Base-by-base conservation (phyloP, 495 filamentous ascomycete species). In the Lentithecium fluviatile region DNA sequence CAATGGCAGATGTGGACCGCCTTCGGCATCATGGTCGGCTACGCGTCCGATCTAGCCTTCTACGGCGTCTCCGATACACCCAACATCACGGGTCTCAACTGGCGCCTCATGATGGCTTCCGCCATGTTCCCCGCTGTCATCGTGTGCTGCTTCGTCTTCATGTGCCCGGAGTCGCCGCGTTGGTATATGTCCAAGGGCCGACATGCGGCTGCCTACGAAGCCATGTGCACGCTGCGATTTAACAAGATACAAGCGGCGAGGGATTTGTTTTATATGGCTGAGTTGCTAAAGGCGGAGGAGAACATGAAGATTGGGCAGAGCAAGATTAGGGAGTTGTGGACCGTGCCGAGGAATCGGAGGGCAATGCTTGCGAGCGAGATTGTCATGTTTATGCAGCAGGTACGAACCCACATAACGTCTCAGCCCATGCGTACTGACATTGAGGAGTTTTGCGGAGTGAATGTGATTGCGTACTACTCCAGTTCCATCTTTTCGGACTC, bases 321-420 rank as follows among this genome's bases (percentile, higher is more conserved):
- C 58, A 87, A 83, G 65, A 48, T 90, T 48, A 73, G 80, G 58
- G 88, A 94, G 62, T 67, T 94, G 46, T 80, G 91, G 50, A 88
- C 81, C 6, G 79, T 93, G 13, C 86, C 86, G 20, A 82, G 90
- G 36, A 93, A 91, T 69, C 82, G 89, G n/a, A 83, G 89, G 34
- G 90, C 90, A 3, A 82, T 87, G 76, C 62, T 88, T 38, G 87
- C 87, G 2, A 87, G 84, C 1, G 79, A 85, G 66, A 85, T 90
- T 62, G 85, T 93, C 53, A 91, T 92, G 88, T 91, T 90, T 60
- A 85, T 90, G 83, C 90, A 94, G 67, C 90, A 92, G 73, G 85
- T 89, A 68, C 64, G 72, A 51, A 6, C 37, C 23, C 17, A 19
- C 37, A 23, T 51, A 20, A 13, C 7, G 11, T 24, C n/a, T 1